These are phyloP conservation scores for Quercus suber DNA, from an alignment of 306 rosid species.

Conservation along the genomic window DNA sequence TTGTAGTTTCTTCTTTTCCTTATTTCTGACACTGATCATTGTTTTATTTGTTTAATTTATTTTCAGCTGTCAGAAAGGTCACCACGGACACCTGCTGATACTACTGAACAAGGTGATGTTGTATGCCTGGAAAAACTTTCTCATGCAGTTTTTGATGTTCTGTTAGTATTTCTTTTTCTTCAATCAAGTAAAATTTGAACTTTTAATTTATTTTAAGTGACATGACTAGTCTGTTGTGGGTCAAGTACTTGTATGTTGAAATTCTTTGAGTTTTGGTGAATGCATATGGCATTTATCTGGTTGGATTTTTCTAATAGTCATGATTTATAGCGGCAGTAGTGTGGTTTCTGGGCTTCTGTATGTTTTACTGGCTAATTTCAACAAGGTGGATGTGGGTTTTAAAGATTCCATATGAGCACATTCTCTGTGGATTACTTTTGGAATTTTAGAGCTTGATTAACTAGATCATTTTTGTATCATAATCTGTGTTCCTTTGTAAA, in stretches of 20 bases:
- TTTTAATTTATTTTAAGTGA: constrained; percentile 19
- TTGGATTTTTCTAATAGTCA: background rate
- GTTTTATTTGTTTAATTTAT: constrained; percentile 1
- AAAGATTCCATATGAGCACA: background rate
- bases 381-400: background rate
- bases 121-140: constrained; percentile 49
- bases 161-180: constrained; percentile 41
- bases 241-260: background rate
- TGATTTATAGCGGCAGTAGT: background rate
- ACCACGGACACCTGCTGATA: constrained; percentile 45
- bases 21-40: constrained; percentile 21
- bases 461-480: background rate
- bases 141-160: constrained; percentile 45
- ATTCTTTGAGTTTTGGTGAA: background rate
- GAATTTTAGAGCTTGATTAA: background rate
- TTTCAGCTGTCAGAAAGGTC: constrained; percentile 86
- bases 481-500: background rate
- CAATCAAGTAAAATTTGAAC: constrained; percentile 20
- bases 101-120: constrained; percentile 88
- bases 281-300: background rate
- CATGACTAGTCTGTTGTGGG: background rate
- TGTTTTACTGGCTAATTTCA: background rate
- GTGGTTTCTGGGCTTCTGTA: background rate
- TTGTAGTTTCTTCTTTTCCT: constrained; percentile 3
- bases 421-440: background rate